Conservation (phyloP, 2,329 filamentous ascomycete species). For the Emergomyces orientalis region DNA sequence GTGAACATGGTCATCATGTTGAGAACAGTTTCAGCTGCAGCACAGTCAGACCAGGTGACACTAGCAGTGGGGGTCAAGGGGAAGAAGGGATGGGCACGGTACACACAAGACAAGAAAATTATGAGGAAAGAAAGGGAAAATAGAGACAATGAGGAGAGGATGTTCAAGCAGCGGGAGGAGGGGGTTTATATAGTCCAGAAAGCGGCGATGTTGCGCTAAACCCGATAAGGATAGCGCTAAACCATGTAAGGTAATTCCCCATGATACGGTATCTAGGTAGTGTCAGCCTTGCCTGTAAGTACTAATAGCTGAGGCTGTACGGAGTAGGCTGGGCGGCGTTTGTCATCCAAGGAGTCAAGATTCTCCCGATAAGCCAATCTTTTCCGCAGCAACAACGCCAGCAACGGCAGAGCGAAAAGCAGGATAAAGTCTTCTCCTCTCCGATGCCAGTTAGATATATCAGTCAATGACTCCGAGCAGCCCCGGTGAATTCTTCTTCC, state of each 20-base stretch:
- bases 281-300: no score
- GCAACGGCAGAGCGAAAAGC: no score
- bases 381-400: no score
- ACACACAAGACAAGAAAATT: not conserved
- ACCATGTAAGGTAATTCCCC: conserved; percentile 1
- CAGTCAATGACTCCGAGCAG: not conserved
- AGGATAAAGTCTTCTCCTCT: no score
- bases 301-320: no score
- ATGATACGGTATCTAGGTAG: no score
- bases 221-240: conserved; percentile 1
- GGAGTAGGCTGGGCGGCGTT: no score
- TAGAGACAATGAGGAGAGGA: conserved; percentile 1
- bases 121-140: not conserved
- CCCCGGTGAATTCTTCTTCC: not conserved
- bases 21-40: not conserved
- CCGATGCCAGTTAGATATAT: not conserved
- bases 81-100: not conserved
- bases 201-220: conserved; percentile 3
- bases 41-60: no score
- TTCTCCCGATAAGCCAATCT: no score
- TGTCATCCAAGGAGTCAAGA: no score
- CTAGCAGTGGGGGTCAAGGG: not conserved
- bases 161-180: not conserved
- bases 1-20: not conserved
- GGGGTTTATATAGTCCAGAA: conserved; percentile 3